Evolutionary conservation across 2,329 filamentous ascomycete species (phyloP), one percentile per base, ranked within the genome.

Genomic region (Rutstroemia sp.): DNA sequence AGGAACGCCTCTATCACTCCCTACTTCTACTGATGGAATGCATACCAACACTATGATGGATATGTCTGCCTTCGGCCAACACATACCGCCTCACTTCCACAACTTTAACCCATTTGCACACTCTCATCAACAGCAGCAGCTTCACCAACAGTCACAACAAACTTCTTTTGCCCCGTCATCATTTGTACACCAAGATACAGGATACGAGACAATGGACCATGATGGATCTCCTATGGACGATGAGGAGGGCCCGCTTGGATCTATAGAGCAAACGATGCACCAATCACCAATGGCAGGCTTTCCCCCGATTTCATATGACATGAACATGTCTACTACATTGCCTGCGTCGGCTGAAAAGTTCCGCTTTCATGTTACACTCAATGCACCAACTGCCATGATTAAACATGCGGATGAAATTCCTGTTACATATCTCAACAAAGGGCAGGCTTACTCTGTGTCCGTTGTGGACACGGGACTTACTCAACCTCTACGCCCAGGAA

Each of bases 371-470:
- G 87, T 90, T 51, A 94, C 90, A 0, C 74, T 99, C 47, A 95
- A 95, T 70, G 92, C 94, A 1, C 91, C 92, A 3, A 99, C 94
- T 0, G 94, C 94, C 7, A 99, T 97, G 94, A 87, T 95, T 67
- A 95, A 88, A 71, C 85, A 91, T 60, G 74, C 84, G 1, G 88
- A 95, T 59, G 92, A 97, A 70, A 95, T 97, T 23, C 94, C 94
- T 0, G 83, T 97, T n/a, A 96, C 92, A 0, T 99, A 99, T 69
- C 80, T 99, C 18, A 99, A 99, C 75, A 97, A 97, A 72, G 92
- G 92, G 23, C 92, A 97, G 70, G 90, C 91, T 16, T 99, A 99
- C 70, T 88, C 89, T 0, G 77, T 99, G 18, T 88, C 88, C 2
- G 81, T 99, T 27, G 77, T 88, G 48, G 94, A 99, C 68, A 94